phyloP scores from a whole-genome alignment of 192 early-diverging fungal species.

The Podila epicladia region DNA sequence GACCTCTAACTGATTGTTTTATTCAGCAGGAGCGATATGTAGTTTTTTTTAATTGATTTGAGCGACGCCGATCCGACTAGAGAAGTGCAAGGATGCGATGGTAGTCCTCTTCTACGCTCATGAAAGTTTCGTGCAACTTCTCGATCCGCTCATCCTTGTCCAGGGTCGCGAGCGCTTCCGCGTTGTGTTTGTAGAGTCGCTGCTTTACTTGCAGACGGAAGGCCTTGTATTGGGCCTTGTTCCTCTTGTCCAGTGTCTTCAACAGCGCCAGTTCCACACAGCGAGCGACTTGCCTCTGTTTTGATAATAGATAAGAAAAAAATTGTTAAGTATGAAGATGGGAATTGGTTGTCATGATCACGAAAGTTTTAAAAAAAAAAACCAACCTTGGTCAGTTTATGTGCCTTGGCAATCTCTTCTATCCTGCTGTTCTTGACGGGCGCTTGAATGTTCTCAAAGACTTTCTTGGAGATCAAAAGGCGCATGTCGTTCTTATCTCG shows the following conservation, averaged over 20 bases:
- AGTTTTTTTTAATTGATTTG: not conserved
- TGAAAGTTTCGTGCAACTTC: conserved; percentile 82
- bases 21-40: not conserved
- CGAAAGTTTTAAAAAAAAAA: not conserved
- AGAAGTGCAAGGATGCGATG: conserved; percentile 49
- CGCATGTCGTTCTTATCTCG: conserved; percentile 87
- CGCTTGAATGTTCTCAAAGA: conserved; percentile 67
- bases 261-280: conserved; percentile 86
- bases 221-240: conserved; percentile 53
- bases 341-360: not conserved
- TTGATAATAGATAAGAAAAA: not conserved
- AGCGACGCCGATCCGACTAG: not conserved
- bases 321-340: not conserved
- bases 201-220: conserved; percentile 89
- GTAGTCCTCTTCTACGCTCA: conserved; percentile 81
- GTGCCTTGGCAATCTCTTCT: conserved; percentile 61
- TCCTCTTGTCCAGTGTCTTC: conserved; percentile 63
- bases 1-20: not conserved
- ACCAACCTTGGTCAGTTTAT: conserved; percentile 81
- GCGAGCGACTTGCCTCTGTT: conserved; percentile 80
- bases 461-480: conserved; percentile 62
- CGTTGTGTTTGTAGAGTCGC: conserved; percentile 83
- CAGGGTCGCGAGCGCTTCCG: conserved; percentile 73
- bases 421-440: conserved; percentile 67
- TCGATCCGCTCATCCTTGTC: conserved; percentile 71